Base-by-base conservation (phyloP, 768 basidiomycete genomes). In the Phanerochaete sordida region DNA sequence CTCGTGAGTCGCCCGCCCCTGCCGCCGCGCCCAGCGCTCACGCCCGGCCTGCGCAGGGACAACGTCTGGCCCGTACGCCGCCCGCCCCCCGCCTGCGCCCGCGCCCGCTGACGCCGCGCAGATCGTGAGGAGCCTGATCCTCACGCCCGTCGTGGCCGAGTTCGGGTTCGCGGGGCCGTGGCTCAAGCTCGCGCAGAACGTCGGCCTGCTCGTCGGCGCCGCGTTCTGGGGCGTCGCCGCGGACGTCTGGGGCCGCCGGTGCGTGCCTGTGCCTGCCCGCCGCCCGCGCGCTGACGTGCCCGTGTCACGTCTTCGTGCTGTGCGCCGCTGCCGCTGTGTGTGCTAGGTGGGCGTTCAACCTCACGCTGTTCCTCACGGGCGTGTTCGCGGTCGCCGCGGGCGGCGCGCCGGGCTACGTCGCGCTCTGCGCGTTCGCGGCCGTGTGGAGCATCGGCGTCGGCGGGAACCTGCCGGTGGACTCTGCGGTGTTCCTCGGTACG, bases 391-490 rank as follows among this genome's bases (percentile, higher is more conserved):
- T 83, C 16, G 77, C 84, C 1, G 83, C 84, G 43, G 88, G 87
- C n/a, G 85, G 79, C 1, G 79, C 86, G 0, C 78, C 81, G 0
- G 80, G 82, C 65, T 81, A 72, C 52, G 61, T 81, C 39, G 72
- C 84, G 1, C 69, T 88, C 23, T 79, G 80, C 55, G 75, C 81
- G 6, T 71, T 86, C 28, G 72, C 80, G 0, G 79, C 85, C 0
- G 73, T 83, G 1, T 82, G 84, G 78, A 81, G 83, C n/a, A 73
- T 88, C 19, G 88, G 88, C 3, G 88, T 88, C 8, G 87, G 88
- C 27, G 88, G 89, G 54, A 88, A 88, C 65, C 70, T 91, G 6
- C 88, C 88, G 0, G 88, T 91, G 0, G 89, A 91, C 65, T 86
- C 85, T 30, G 85, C 89, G 0, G 81, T 91, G 23, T 91, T 91